Percentiles rank a stretch among this genome's conserved stretches.
Evolutionary conservation across 495 filamentous ascomycete genomes (phyloP).

Genomic region (Podospora sp.): DNA sequence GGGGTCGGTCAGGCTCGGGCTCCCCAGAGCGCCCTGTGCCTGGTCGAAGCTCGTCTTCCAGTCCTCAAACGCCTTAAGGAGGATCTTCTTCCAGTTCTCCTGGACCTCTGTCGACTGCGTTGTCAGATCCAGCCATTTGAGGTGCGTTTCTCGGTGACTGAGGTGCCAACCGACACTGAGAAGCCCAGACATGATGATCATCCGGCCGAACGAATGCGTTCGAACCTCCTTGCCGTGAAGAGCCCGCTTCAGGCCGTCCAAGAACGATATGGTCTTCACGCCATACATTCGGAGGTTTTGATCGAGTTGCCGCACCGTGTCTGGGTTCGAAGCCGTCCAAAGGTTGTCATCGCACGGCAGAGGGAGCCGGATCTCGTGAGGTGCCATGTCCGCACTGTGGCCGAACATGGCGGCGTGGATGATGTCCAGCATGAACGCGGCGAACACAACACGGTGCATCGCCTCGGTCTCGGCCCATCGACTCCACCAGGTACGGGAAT

Average conservation of each 20-base stretch:
- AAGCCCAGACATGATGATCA: slow-evolving; percentile 91
- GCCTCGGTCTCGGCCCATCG: slow-evolving; percentile 95
- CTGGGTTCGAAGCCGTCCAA: slow-evolving; percentile 87
- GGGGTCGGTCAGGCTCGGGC: slow-evolving; percentile 41
- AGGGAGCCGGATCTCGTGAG: slow-evolving; percentile 91
- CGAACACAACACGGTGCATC: slow-evolving; percentile 88
- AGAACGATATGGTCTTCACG: slow-evolving; percentile 79
- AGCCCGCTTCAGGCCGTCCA: slow-evolving; percentile 87
- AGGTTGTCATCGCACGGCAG: slow-evolving; percentile 92
- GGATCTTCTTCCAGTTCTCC: slow-evolving; percentile 83
- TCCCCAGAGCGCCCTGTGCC: slow-evolving; percentile 56
- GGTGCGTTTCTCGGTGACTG: slow-evolving; percentile 90
- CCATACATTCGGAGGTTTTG: slow-evolving; percentile 80
- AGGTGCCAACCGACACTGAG: slow-evolving; percentile 95
- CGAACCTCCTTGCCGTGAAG: slow-evolving; percentile 84
- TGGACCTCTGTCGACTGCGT: slow-evolving; percentile 73
- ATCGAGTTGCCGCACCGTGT: slow-evolving; percentile 83
- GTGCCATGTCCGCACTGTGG: slow-evolving; percentile 93
- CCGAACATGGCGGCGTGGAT: slow-evolving; percentile 98
- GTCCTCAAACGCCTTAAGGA: slow-evolving; percentile 86
- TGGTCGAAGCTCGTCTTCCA: slow-evolving; percentile 93
- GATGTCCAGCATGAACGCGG: slow-evolving; percentile 91
- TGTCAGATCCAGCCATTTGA: slow-evolving; percentile 75
- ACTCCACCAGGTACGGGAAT: slow-evolving; percentile 86
- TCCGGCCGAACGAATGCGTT: slow-evolving; percentile 91